Percentiles rank a stretch among this genome's conserved stretches.
These are phyloP conservation scores for Podospora fimiseda DNA, from an alignment of 495 filamentous ascomycete species.

Conservation along the genomic window DNA sequence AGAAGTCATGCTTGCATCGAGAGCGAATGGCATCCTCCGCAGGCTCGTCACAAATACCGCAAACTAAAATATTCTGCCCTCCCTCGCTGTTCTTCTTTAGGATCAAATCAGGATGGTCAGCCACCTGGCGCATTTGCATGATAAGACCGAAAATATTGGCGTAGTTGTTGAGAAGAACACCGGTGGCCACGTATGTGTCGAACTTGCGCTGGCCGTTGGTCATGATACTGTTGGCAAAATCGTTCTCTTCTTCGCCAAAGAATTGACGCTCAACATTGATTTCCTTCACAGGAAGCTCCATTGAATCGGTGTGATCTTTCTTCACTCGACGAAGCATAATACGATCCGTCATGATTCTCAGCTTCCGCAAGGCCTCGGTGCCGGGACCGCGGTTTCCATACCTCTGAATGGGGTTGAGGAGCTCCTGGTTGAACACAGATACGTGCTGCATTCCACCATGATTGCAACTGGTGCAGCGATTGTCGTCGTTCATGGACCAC, in stretches of 20 bases:
- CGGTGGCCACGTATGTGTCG: constrained; percentile 88
- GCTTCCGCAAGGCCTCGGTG: constrained; percentile 64
- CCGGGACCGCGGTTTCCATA: constrained; percentile 48
- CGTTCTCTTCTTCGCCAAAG: constrained; percentile 89
- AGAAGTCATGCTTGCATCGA: constrained; percentile 90
- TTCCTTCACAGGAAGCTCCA: constrained; percentile 94
- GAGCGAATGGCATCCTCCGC: constrained; percentile 92
- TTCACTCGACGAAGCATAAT: constrained; percentile 95
- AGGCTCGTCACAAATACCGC: constrained; percentile 89
- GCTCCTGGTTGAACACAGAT: constrained; percentile 91
- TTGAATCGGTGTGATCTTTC: constrained; percentile 79
- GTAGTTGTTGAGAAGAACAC: constrained; percentile 95
- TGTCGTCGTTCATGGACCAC: constrained; percentile 67
- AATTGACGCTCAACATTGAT: constrained; percentile 87
- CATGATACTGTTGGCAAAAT: constrained; percentile 96
- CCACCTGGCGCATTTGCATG: constrained; percentile 96
- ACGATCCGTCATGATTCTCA: constrained; percentile 76
- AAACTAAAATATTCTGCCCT: constrained; percentile 86
- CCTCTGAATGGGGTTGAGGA: constrained; percentile 72
- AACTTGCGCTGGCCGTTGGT: constrained; percentile 78
- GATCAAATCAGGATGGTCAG: constrained; percentile 91
- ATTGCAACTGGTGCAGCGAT: constrained; percentile 58
- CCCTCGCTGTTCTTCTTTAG: constrained; percentile 77
- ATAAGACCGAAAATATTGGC: constrained; percentile 85
- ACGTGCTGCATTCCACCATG: constrained; percentile 75